Evolutionary conservation across 176 grass and related monocot species (phyloP), one percentile per base, ranked within the genome.

Genomic region (Leersia perrieri): DNA sequence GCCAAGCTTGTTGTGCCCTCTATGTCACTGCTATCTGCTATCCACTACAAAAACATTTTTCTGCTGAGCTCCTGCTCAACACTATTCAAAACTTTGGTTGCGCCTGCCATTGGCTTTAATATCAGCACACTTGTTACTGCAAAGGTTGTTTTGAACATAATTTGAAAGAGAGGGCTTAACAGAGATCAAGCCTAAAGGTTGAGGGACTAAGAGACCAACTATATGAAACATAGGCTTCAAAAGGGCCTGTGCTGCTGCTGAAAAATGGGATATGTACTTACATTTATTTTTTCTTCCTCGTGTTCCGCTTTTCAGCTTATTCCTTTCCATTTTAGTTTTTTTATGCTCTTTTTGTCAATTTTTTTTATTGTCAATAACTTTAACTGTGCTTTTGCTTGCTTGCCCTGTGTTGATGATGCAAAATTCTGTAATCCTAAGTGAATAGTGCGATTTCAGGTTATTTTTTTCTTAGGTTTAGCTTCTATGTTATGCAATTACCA

Each of bases 381-480:
- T 63, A 63, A 40, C 66, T 31, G 62, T 61, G 28, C 2, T 47
- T 61, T 40, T 31, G 26, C 66, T 23, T 63, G 55, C 40, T 34
- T 72, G 63, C 57, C 36, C 14, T 60, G 13, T 47, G 23, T 9
- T 66, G 61, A 30, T 45, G 74, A 15, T 31, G 15, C 51, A 7
- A 76, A 51, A 75, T 76, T 61, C 16, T 76, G 45, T 57, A 34
- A 34, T 68, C 28, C 33, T 32, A 44, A 14, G 47, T 67, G 76
- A 49, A 51, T 31, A 34, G 11, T 31, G 12, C 7, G 18, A 33
- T 20, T 78, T 45, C 38, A 31, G 16, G 36, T 42, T 62, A 72
- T 22, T 36, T 15, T 45, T 62, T 47, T 76, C n/a, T 63, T 73
- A 64, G 42, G 27, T 68, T 29, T 63, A 55, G 35, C 31, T 63